Percentiles rank a stretch among this genome's conserved stretches.
Conservation (phyloP, 2,329 filamentous ascomycete species). For the Diaporthe helianthi region DNA sequence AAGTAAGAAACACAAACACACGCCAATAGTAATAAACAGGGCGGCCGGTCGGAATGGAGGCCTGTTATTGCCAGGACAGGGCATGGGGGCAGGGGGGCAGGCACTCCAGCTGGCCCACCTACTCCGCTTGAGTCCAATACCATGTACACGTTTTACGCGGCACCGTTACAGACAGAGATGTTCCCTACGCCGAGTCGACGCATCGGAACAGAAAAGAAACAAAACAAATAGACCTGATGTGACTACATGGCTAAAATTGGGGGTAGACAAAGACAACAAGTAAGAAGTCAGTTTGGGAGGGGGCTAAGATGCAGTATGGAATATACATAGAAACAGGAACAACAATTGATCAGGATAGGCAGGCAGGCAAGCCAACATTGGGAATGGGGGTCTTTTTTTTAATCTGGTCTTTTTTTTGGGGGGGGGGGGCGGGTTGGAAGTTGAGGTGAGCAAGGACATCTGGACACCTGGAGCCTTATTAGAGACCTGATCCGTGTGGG, state of each 20-base stretch:
- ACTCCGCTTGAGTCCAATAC: not conserved
- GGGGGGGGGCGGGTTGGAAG: not conserved
- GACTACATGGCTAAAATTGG: not conserved
- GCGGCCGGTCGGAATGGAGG: constrained; percentile 14
- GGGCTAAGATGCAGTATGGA: constrained; percentile 4
- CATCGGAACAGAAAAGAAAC: not conserved
- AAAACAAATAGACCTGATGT: not conserved
- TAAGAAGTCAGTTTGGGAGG: not conserved
- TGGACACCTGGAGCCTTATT: constrained; percentile 13
- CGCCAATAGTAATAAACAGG: constrained; percentile 6
- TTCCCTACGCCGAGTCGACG: constrained; percentile 30
- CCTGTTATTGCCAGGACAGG: not conserved
- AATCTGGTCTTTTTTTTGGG: too few relatives aligned
- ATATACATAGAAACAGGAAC: constrained; percentile 23
- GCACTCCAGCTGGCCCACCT: too few relatives aligned
- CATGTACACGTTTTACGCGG: constrained; percentile 26
- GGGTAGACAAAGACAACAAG: not conserved
- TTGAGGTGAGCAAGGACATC: constrained; percentile 13
- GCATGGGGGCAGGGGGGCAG: constrained; percentile 2
- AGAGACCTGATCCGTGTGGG: constrained; percentile 20
- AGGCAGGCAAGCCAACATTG: not conserved
- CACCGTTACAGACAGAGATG: constrained; percentile 28
- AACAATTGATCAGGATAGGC: constrained; percentile 16
- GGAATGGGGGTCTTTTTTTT: not conserved
- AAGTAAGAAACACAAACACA: not conserved